Conservation (phyloP, 2,329 filamentous ascomycete genomes). For the Alternaria rosae region DNA sequence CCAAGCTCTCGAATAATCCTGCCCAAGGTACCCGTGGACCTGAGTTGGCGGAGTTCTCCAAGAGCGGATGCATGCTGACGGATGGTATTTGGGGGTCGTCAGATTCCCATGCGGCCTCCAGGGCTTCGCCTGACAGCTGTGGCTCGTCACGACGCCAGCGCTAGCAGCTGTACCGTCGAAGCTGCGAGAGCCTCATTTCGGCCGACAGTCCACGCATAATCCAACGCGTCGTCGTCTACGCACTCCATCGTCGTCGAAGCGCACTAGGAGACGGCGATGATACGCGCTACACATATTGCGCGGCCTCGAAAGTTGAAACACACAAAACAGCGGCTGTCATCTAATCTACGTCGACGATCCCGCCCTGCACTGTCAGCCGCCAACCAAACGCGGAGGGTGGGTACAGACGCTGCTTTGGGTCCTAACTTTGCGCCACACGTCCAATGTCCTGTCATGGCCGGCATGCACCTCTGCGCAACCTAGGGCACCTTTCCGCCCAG, state of each 20-base stretch:
- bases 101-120: neutral
- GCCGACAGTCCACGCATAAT: neutral
- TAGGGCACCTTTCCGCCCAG: neutral
- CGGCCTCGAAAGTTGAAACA: constrained; percentile 10
- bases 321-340: constrained; percentile 8
- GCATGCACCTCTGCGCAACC: neutral
- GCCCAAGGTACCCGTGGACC: neutral
- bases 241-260: neutral
- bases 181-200: constrained; percentile 5
- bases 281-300: constrained; percentile 10
- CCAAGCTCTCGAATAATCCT: neutral
- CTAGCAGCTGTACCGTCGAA: neutral
- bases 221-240: constrained; percentile 9
- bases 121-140: neutral
- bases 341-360: constrained; percentile 13
- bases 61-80: neutral
- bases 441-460: neutral
- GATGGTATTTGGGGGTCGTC: neutral
- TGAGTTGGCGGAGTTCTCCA: neutral
- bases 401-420: constrained; percentile 1
- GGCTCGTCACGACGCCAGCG: constrained; percentile 2
- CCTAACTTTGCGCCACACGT: neutral
- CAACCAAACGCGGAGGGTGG: constrained; percentile 1
- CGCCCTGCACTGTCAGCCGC: neutral
- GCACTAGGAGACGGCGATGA: constrained; percentile 2